Base-by-base conservation (phyloP, 1,284 basidiomycete species). In the Taiwanofungus camphoratus region DNA sequence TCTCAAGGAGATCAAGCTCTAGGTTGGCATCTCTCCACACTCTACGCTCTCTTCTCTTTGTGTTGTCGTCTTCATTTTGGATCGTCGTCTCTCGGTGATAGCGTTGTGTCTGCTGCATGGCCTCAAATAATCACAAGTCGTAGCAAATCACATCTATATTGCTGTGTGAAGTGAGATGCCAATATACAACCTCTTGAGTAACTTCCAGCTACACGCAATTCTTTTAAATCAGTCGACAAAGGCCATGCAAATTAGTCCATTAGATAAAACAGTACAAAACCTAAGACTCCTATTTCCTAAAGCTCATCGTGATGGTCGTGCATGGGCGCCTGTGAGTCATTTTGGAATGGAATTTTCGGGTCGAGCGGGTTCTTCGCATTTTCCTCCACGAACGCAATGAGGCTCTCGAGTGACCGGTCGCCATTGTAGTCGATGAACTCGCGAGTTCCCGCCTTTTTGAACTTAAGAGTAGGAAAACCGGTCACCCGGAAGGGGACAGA, bases 391-490 rank as follows among this genome's bases (percentile, higher is more conserved):
- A 92, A 96, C 47, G 88, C 79, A 52, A 91, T 73, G 48, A 97
- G 67, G 57, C 77, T 84, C 69, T 96, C 92, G 50, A 92, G 68
- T 5, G 86, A 84, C 51, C 93, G 83, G 63, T 96, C 94, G 50
- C 93, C 93, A 52, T 89, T 84, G 62, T 93, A 97, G 64, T 97
- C 92, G 49, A 97, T 70, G 70, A 94, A 98, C 45, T 89, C 83
- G 46, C 73, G 73, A 34, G 78, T 70, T 42, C 95, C 94, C 19
- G 96, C 95, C 8, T 85, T 78, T 70, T 93, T 92, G 79, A 99
- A 96, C 66, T 98, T 98, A 64, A 99, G 67, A 2, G 96, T 98
- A 7, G 95, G 95, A 91, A 96, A 98, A 36, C 90, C 86, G 45
- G 72, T 59, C 51, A 95, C 69, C 44, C 81, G 79, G 90, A 99